Base-by-base conservation (phyloP, 1,284 basidiomycete species). In the Leccinum olivaceoglutinosum region DNA sequence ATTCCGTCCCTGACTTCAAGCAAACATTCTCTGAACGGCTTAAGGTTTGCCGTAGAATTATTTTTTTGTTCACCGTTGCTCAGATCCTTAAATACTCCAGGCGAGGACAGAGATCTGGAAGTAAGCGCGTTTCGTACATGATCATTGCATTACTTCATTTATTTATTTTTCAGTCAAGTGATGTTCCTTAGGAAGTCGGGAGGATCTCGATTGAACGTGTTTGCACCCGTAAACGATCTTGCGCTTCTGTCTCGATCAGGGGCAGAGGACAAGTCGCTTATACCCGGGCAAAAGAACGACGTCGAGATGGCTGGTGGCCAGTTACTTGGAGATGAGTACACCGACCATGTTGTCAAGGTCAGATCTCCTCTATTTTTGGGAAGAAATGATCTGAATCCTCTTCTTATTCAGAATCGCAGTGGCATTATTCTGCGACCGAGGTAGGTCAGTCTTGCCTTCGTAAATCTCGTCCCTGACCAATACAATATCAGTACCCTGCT, bases 61-160 rank as follows among this genome's bases (percentile, higher is more conserved):
- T 62, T 32, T 2, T 36, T 51, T 59, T 32, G 21, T 25, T 46
- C 6, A 4, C 58, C 32, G 41, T 36, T 60, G 1, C 44, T 63
- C 10, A 57, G 41, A 44, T 38, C 55, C 34, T 64, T 54, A 53
- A 51, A 53, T 39, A 2, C 6, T 10, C 58, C 70, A 92, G 86
- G 79, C 87, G 6, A 85, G 96, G 51, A 89, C 90, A 7, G 96
- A 99, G 74, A 95, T 99, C 49, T 96, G 92, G 89, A 96, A 93
- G 93, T 93, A 72, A 75, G 92, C 75, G 32, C 59, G 2, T 57
- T 51, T 57, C 16, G 60, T 41, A 65, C 25, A 64, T 11, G 6
- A 29, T 59, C 44, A 58, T 32, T 49, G 8, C 54, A 57, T 46
- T 14, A 36, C 18, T 34, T 55, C 51, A 36, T 60, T 44, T 16